These are phyloP conservation scores for Vinca minor DNA, from an alignment of 257 asterid species.

Conservation along the genomic window DNA sequence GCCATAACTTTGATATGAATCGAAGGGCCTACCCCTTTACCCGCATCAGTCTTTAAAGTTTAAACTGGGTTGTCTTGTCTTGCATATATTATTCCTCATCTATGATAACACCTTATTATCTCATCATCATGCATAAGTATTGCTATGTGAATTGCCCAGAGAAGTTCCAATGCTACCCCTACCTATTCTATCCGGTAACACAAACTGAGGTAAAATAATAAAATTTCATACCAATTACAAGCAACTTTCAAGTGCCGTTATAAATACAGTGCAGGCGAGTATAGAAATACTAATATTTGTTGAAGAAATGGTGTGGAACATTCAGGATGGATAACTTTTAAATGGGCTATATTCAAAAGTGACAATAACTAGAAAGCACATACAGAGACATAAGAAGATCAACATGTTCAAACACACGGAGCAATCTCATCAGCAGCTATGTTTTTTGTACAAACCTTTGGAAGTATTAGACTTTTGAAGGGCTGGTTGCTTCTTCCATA, in stretches of 20 bases:
- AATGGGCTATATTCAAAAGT: background rate
- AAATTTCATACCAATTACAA: background rate
- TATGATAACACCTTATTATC: background rate
- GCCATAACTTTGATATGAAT: too few relatives aligned
- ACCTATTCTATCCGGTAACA: background rate
- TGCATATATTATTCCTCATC: background rate
- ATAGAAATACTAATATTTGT: background rate
- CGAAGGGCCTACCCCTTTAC: too few relatives aligned
- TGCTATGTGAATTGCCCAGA: background rate
- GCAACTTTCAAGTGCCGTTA: background rate
- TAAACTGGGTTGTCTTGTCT: background rate
- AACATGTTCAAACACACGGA: background rate
- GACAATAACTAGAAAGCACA: background rate
- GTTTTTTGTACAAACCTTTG: conserved; percentile 39
- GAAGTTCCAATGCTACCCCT: background rate
- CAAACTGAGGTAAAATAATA: background rate
- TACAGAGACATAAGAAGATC: background rate
- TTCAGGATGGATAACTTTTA: background rate
- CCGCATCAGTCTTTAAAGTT: too few relatives aligned
- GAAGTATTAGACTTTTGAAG: conserved; percentile 40
- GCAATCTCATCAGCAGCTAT: background rate
- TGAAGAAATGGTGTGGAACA: background rate
- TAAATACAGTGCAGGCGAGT: background rate
- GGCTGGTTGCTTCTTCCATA: conserved; percentile 62
- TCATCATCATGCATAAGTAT: background rate